Evolutionary conservation across 78 protist genomes (phyloP), one percentile per base, ranked within the genome.

Genomic region (Chrysochromulina parva): DNA sequence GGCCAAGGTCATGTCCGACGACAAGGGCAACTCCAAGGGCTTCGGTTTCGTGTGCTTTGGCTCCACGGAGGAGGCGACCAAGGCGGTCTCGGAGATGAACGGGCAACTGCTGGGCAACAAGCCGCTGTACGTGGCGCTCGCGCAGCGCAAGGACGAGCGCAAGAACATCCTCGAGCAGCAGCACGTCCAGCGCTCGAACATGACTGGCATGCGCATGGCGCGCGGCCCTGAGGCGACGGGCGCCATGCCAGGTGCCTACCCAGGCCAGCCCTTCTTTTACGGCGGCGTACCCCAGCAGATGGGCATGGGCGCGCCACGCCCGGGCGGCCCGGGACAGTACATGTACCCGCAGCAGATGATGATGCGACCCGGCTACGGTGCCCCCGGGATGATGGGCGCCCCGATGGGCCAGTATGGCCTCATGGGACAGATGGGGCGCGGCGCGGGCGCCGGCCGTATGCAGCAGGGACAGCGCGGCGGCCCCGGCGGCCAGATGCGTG

Each of bases 21-120:
- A 87, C 90, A 57, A 85, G 65, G 90, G 71, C 50, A 48, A 38
- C 54, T 85, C 96, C 14, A 92, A 92, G 88, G 98, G 99, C 62
- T 99, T 99, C 90, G 99, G 99, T 69, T 99, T 98, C 80, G 98
- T 99, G 58, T 96, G 99, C 90, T 98, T 97, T 96, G 38, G 89
- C 26, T 11, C 92, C 26, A 89, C 95, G 11, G 99, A 98, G 87
- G 99, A 97, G 93, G 99, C 99, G 58, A 88, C 95, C 78, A 71
- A 90, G 73, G 99, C 99, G 74, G 95, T 97, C 87, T 76, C 94
- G n/a, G 98, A 73, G 71, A 97, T 97, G 99, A 96, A 98, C 94
- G 98, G 98, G 89, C 90, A 93, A 73, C 93, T 95, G 93, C 67
- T 97, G 52, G 95, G 95, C 85, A 26, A 59, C 88, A 97, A 97